Evolutionary conservation across 768 basidiomycete genomes (phyloP).

Genomic region (Boletales sp.): DNA sequence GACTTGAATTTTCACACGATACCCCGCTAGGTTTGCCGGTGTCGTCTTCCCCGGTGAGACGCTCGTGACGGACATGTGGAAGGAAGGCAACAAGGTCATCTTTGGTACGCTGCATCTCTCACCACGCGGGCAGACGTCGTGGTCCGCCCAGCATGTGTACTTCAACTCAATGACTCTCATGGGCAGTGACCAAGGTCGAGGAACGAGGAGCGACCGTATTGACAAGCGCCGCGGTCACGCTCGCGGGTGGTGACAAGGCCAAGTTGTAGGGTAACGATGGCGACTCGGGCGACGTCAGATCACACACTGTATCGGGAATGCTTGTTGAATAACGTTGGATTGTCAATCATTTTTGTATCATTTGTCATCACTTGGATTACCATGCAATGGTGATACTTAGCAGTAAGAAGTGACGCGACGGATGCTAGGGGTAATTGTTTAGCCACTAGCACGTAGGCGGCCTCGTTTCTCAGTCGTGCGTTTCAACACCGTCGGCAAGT

Average conservation of each 20-base stretch:
- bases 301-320: not conserved
- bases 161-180: no score
- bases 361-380: no score
- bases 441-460: no score
- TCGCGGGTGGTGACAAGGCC: constrained; percentile 51
- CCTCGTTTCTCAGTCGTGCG: no score
- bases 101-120: constrained; percentile 63
- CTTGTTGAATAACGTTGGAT: not conserved
- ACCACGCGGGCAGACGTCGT: no score
- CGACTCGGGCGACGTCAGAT: no score
- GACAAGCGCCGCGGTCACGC: constrained; percentile 61
- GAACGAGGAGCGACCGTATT: no score
- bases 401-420: no score
- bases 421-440: no score
- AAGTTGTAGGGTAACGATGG: constrained; percentile 43
- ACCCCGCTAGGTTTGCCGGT: constrained; percentile 64
- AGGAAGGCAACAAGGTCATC: constrained; percentile 84
- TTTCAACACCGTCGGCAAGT: no score
- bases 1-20: not conserved
- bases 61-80: constrained; percentile 97
- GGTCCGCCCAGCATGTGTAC: no score
- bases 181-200: constrained; percentile 66
- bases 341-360: not conserved
- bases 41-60: constrained; percentile 96
- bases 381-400: no score